These are phyloP conservation scores for Begonia loranthoides DNA, from an alignment of 306 rosid species.

Conservation along the genomic window DNA sequence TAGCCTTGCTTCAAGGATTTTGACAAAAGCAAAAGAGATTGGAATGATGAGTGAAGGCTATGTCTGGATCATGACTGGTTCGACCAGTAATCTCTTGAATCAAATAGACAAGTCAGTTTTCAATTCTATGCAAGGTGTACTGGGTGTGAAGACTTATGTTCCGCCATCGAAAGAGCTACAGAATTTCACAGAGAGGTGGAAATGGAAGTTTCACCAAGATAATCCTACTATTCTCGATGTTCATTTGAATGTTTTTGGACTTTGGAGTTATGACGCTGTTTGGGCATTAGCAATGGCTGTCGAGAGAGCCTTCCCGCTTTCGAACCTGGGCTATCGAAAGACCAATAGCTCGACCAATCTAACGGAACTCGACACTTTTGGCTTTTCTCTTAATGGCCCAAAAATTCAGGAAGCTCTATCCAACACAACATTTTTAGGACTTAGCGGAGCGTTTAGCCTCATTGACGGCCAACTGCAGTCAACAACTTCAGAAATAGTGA, in stretches of 20 bases:
- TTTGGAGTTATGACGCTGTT: conserved; percentile 20
- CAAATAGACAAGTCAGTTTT: not conserved
- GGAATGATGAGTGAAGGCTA: conserved; percentile 31
- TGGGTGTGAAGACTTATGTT: conserved; percentile 19
- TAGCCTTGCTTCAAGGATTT: conserved; percentile 9
- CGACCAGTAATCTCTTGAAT: conserved; percentile 1
- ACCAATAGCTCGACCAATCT: not conserved
- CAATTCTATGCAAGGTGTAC: conserved; percentile 16
- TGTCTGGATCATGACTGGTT: conserved; percentile 29
- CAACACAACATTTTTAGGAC: conserved; percentile 6
- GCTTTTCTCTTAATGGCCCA: conserved; percentile 24
- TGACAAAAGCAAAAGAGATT: conserved; percentile 16
- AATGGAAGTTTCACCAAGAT: conserved; percentile 8
- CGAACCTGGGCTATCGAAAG: not conserved
- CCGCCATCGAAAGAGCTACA: not conserved
- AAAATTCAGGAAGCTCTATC: conserved; percentile 23
- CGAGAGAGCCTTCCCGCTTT: conserved; percentile 1
- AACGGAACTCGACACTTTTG: conserved; percentile 17
- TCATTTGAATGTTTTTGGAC: conserved; percentile 5
- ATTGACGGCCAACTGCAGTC: conserved; percentile 11
- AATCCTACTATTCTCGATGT: conserved; percentile 5
- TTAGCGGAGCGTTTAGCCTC: conserved; percentile 13
- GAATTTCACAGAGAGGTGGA: conserved; percentile 13
- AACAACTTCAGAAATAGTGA: conserved; percentile 14
- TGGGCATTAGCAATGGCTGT: conserved; percentile 16